phyloP scores from a whole-genome alignment of 192 early-diverging fungal genomes.

The Coemansia sp. region DNA sequence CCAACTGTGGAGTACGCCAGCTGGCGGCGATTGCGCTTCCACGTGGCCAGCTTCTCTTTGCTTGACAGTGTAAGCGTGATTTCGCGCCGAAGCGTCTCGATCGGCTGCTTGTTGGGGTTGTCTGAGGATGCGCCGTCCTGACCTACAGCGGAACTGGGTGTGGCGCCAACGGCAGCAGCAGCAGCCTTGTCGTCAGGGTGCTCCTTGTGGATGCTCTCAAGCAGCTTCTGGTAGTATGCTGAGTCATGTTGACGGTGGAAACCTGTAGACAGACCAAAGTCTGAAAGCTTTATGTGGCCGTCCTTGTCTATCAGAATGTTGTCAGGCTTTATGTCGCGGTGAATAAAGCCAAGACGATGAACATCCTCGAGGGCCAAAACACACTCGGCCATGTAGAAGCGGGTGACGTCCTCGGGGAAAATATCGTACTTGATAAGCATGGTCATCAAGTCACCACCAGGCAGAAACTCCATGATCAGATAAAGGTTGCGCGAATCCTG shows the following conservation, averaged over 20 bases:
- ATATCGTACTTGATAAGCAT: conserved; percentile 99
- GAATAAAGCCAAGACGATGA: conserved; percentile 93
- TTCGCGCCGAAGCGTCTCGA: conserved; percentile 62
- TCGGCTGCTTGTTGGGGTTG: conserved; percentile 32
- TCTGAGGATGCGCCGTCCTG: background rate
- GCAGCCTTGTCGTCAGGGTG: conserved; percentile 49
- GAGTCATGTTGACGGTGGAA: conserved; percentile 99
- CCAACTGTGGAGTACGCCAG: conserved; percentile 98
- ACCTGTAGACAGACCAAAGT: conserved; percentile 99
- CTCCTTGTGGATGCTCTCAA: conserved; percentile 68
- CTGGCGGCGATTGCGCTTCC: conserved; percentile 95
- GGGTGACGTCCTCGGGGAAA: conserved; percentile 95
- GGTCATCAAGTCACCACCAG: conserved; percentile 99
- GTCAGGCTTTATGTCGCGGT: conserved; percentile 86
- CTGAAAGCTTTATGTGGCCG: conserved; percentile 99
- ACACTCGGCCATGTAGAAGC: conserved; percentile 98
- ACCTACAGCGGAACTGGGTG: conserved; percentile 16
- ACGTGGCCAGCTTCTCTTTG: conserved; percentile 95
- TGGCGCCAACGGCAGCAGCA: conserved; percentile 32
- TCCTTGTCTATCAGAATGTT: conserved; percentile 94
- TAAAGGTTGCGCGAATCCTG: conserved; percentile 94
- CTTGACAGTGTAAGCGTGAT: conserved; percentile 92
- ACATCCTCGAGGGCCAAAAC: conserved; percentile 91
- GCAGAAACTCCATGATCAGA: conserved; percentile 99
- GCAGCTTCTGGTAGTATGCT: conserved; percentile 83